Conservation (phyloP, 768 basidiomycete genomes). For the Leccinum pellstonianum region DNA sequence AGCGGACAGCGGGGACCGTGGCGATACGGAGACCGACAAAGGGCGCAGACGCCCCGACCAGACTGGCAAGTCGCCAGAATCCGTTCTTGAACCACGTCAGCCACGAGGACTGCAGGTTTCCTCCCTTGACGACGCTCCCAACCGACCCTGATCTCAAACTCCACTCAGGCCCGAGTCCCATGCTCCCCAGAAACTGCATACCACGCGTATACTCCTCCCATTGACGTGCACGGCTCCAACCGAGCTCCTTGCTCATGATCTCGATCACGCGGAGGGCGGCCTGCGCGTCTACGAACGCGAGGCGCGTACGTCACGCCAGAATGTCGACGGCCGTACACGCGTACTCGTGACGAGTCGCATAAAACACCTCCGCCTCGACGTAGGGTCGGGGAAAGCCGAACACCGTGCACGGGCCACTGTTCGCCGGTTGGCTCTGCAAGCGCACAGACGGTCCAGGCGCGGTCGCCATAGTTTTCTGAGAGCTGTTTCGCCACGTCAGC, state of each 20-base stretch:
- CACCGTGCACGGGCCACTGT: conserved; percentile 85
- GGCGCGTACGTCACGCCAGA: conserved; percentile 87
- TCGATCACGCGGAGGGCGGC: conserved; percentile 84
- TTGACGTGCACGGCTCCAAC: conserved; percentile 66
- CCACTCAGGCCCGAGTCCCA: conserved; percentile 70
- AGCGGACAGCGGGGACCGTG: background rate
- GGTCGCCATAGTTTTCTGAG: conserved; percentile 92
- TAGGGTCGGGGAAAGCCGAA: conserved; percentile 63
- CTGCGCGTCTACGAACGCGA: conserved; percentile 90
- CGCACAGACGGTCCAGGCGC: conserved; percentile 91
- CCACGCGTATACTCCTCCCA: conserved; percentile 57
- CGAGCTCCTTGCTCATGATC: conserved; percentile 84
- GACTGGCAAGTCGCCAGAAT: conserved; percentile 26
- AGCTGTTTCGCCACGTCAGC: conserved; percentile 92
- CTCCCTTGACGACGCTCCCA: background rate
- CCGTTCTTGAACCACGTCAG: conserved; percentile 12
- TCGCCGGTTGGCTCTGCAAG: conserved; percentile 75
- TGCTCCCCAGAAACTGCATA: conserved; percentile 70
- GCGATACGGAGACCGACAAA: background rate
- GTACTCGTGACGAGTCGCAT: conserved; percentile 88
- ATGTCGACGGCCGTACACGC: conserved; percentile 92
- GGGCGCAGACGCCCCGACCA: conserved; percentile 3
- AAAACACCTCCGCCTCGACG: conserved; percentile 92
- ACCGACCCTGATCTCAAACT: background rate
- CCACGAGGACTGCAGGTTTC: background rate